Conservation (phyloP, 192 early-diverging fungal genomes). For the Glomus cerebriforme region DNA sequence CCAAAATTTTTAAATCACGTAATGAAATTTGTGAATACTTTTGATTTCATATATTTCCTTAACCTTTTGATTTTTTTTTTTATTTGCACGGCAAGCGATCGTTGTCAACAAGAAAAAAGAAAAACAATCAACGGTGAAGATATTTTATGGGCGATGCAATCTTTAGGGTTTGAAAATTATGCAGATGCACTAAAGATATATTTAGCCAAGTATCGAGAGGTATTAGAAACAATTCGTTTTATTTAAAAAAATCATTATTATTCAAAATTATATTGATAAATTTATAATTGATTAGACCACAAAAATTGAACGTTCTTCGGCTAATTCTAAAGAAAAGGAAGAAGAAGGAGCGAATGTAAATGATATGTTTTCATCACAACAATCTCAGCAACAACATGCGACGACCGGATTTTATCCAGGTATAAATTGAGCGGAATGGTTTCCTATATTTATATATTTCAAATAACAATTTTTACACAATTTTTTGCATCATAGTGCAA, state of each 20-base stretch:
- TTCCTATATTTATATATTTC: not conserved
- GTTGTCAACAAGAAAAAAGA: conserved; percentile 91
- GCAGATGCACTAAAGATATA: conserved; percentile 87
- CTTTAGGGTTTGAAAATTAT: conserved; percentile 98
- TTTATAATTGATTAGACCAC: conserved; percentile 39
- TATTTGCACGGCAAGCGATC: conserved; percentile 75
- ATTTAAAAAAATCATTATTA: not conserved
- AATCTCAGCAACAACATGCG: conserved; percentile 23
- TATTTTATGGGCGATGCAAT: conserved; percentile 97
- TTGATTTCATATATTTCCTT: not conserved
- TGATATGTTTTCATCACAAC: conserved; percentile 28
- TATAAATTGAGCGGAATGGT: not conserved
- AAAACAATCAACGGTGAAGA: conserved; percentile 99
- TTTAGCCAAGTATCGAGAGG: conserved; percentile 87
- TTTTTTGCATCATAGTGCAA: not conserved
- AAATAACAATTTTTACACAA: not conserved
- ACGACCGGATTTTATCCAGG: not conserved
- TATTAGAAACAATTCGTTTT: conserved; percentile 41
- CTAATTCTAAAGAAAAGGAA: conserved; percentile 54
- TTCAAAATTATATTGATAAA: not conserved
- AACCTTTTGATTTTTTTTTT: not conserved
- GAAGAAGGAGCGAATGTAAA: conserved; percentile 39
- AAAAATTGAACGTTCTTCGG: conserved; percentile 52
- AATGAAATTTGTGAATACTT: not conserved
- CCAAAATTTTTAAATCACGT: not conserved